Evolutionary conservation across 139 green algal species (phyloP).

Genomic region (Asterochloris sp.): DNA sequence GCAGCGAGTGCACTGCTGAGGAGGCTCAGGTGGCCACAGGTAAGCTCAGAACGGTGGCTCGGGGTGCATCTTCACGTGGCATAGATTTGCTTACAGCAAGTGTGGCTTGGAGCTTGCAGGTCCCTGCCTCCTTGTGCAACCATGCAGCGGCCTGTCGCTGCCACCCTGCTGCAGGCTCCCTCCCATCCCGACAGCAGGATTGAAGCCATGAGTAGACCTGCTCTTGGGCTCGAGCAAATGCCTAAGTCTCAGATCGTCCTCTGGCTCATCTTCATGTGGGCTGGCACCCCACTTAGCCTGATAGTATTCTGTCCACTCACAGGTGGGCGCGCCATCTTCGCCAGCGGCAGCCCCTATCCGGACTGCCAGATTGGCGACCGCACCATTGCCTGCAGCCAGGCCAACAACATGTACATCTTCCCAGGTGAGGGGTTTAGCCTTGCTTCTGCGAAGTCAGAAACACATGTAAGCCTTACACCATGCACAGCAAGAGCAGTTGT

Average conservation of each 20-base stretch:
- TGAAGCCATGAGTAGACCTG: no score
- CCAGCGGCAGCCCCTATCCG: conserved; percentile 61
- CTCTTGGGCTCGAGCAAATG: no score
- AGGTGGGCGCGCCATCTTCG: conserved; percentile 65
- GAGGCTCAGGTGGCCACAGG: conserved; percentile 39
- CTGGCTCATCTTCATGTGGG: no score
- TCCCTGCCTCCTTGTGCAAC: no score
- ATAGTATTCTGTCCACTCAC: background rate
- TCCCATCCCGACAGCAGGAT: no score
- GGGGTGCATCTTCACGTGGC: no score
- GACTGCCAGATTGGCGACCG: conserved; percentile 42
- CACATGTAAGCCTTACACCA: background rate
- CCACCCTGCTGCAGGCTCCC: no score
- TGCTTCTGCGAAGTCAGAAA: conserved; percentile 3
- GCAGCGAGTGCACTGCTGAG: conserved; percentile 75
- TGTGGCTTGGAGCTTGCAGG: no score
- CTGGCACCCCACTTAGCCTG: no score
- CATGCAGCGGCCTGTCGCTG: no score
- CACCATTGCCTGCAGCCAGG: conserved; percentile 29
- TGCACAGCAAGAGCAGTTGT: background rate
- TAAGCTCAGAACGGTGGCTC: background rate
- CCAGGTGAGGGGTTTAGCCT: conserved; percentile 30
- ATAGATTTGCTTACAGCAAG: no score
- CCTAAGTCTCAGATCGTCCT: no score
- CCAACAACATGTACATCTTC: conserved; percentile 86